Percentiles rank a stretch among this genome's conserved stretches.
phyloP scores from a whole-genome alignment of 352 stramenopile genomes.

The Globisporangium megalacanthum region DNA sequence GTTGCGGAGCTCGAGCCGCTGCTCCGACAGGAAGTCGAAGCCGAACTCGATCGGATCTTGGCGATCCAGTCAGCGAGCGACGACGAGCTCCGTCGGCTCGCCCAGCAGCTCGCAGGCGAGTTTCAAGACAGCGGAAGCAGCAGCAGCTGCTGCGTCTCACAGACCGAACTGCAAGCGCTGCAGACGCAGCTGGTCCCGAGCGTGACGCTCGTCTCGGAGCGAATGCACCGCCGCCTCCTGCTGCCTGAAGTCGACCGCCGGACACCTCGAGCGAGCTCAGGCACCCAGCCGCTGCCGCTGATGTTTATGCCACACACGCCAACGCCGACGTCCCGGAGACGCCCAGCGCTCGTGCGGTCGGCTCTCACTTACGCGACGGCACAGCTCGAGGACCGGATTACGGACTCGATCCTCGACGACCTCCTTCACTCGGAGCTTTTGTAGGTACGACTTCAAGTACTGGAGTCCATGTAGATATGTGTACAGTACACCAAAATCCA shows the following conservation, averaged over 20 bases:
- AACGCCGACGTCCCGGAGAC: constrained; percentile 13
- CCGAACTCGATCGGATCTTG: constrained; percentile 21
- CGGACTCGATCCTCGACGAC: constrained; percentile 26
- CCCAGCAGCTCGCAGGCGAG: constrained; percentile 19
- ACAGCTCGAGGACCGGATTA: constrained; percentile 31
- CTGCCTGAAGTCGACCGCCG: neutral
- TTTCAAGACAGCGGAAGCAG: neutral
- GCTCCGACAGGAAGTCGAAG: constrained; percentile 5
- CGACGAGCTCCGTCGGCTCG: constrained; percentile 16
- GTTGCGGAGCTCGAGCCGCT: constrained; percentile 2
- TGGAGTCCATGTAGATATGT: neutral
- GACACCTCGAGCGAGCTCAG: neutral
- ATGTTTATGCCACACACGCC: constrained; percentile 18
- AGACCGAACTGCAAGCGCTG: constrained; percentile 16
- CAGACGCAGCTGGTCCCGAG: constrained; percentile 15
- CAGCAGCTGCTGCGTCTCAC: constrained; percentile 4
- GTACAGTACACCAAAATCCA: no score
- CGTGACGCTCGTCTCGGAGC: constrained; percentile 4
- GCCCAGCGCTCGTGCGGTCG: neutral
- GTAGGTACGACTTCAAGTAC: neutral
- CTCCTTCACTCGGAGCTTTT: constrained; percentile 5
- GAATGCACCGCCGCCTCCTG: constrained; percentile 1
- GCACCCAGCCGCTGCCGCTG: neutral
- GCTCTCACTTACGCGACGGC: constrained; percentile 21
- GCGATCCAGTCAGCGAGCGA: constrained; percentile 20